Percentiles rank a stretch among this genome's conserved stretches.
Evolutionary conservation across 768 basidiomycete species (phyloP).

Genomic region (Mycena maculata): DNA sequence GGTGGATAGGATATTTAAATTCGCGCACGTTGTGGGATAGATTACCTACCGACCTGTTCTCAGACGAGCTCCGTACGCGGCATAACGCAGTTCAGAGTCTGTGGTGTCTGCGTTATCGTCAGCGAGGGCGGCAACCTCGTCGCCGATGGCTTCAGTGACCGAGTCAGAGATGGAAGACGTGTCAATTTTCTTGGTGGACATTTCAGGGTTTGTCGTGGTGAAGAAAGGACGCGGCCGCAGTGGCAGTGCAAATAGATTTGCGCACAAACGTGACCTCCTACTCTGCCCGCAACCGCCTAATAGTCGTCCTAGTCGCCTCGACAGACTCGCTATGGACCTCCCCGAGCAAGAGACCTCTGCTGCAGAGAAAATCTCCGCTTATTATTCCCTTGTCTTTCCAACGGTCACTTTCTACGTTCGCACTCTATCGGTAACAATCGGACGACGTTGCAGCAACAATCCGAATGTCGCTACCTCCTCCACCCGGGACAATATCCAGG

Average conservation of each 20-base stretch:
- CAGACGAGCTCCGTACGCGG: constrained; percentile 73
- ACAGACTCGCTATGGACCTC: constrained; percentile 28
- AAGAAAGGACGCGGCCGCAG: too few species aligned
- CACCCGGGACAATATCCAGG: constrained; percentile 65
- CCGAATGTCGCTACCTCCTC: constrained; percentile 64
- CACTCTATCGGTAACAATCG: constrained; percentile 94
- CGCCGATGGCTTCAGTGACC: constrained; percentile 55
- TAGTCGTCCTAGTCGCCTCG: too few species aligned
- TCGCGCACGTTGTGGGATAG: too few species aligned
- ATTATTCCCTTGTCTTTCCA: constrained; percentile 94
- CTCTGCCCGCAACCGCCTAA: too few species aligned
- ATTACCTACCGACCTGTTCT: too few species aligned
- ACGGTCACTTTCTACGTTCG: constrained; percentile 97
- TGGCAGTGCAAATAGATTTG: too few species aligned
- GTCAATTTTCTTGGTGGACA: background rate
- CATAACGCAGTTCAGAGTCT: constrained; percentile 76
- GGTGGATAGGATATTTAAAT: too few species aligned
- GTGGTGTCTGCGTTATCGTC: constrained; percentile 73
- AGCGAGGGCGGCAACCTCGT: constrained; percentile 67
- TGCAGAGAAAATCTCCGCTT: constrained; percentile 86
- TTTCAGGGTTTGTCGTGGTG: too few species aligned
- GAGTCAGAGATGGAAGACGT: constrained; percentile 44
- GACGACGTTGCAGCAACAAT: constrained; percentile 81
- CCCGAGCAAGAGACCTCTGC: constrained; percentile 15
- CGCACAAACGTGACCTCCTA: constrained; percentile 15